Base-by-base conservation (phyloP, 1,284 basidiomycete genomes). In the Cutaneotrichosporon cutaneum region DNA sequence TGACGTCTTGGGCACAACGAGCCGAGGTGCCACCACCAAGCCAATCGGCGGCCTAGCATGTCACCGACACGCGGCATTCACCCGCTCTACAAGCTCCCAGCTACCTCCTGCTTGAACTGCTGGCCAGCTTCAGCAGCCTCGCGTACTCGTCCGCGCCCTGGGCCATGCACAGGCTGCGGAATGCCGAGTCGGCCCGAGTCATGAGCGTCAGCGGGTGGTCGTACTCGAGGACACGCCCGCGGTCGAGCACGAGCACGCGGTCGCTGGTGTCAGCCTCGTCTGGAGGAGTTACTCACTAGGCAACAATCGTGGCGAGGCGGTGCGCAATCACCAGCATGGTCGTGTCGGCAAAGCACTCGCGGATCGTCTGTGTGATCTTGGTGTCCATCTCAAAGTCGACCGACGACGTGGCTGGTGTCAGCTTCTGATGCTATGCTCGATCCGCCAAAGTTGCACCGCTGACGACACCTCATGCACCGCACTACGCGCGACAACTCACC, bases 301-400 rank as follows among this genome's bases (percentile, higher is more conserved):
- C 70, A 62, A 78, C 74, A 58, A 77, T 76, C 5, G 77, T 77
- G 61, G 89, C 87, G 52, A 90, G 77, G 11, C 90, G 83, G 77
- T 89, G 88, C 3, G 89, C 89, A 58, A 90, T 89, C 69, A 88
- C 89, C 30, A 90, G 76, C 64, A 90, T 79, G 0, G 86, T 87
- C 22, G 83, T 83, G 1, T 80, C 70, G 1, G 84, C 80, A 70
- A 91, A 90, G 68, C 89, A 88, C 32, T 83, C 83, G 68, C 86
- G 85, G 61, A 92, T 90, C 0, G 89, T 90, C 26, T 82, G 81
- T 67, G 90, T 89, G 45, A 92, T 81, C 76, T 87, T 88, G 2
- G 87, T 83, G 73, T 92, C 90, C 30, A 88, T 91, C 70, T 90
- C 89, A 27, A 88, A 85, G 67, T 94, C 91, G 21, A 92, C 88